phyloP scores from a whole-genome alignment of 495 filamentous ascomycete genomes.

The Xylaria scruposa region DNA sequence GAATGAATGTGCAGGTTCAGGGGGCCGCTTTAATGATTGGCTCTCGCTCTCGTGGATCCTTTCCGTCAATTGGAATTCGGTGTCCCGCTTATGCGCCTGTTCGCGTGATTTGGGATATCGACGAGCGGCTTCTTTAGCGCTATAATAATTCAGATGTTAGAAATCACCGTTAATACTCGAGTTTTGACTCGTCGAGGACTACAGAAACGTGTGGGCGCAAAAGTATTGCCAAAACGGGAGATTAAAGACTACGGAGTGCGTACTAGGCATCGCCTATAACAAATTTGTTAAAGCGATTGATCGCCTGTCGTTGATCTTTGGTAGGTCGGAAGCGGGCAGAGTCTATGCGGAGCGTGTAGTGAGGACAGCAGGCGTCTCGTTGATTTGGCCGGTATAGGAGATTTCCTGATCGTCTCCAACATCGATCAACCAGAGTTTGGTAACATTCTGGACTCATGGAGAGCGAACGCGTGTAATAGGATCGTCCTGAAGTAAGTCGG shows the following conservation, averaged over 20 bases:
- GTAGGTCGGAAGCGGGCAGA: slow-evolving; percentile 71
- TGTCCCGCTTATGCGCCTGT: slow-evolving; percentile 76
- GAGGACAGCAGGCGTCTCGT: slow-evolving; percentile 85
- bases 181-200: neutral
- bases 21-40: slow-evolving; percentile 58
- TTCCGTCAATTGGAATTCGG: slow-evolving; percentile 73
- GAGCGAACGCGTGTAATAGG: slow-evolving; percentile 77
- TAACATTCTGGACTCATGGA: slow-evolving; percentile 76
- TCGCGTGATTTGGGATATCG: slow-evolving; percentile 79
- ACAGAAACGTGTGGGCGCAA: neutral
- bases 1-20: slow-evolving; percentile 79
- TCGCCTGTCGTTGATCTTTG: slow-evolving; percentile 82
- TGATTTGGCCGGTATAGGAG: slow-evolving; percentile 93
- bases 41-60: slow-evolving; percentile 74
- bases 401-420: slow-evolving; percentile 85
- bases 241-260: slow-evolving; percentile 1
- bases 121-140: slow-evolving; percentile 69
- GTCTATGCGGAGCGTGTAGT: slow-evolving; percentile 90
- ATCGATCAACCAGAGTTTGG: slow-evolving; percentile 80
- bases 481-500: slow-evolving; percentile 66
- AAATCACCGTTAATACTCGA: neutral
- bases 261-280: slow-evolving; percentile 78
- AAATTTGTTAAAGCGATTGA: slow-evolving; percentile 90
- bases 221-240: neutral
- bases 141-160: slow-evolving; percentile 5